Base-by-base conservation (phyloP, 2,329 filamentous ascomycete genomes). In the Epichloe sibirici region DNA sequence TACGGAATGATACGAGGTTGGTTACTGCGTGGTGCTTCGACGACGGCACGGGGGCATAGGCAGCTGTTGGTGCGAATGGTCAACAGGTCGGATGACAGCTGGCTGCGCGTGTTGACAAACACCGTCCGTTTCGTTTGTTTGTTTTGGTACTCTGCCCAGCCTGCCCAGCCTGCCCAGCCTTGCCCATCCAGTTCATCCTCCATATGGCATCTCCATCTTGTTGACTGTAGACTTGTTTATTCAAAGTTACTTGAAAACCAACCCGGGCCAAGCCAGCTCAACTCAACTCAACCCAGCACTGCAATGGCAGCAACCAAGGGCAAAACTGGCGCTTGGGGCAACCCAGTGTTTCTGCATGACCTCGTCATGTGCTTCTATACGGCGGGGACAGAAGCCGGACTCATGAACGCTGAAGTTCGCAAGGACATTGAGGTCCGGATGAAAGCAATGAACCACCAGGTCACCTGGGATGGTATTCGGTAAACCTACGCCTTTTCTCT, bases 401-500 rank as follows among this genome's bases (percentile, higher is more conserved):
- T 53, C 12, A 61, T 72, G 53, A 59, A 54, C 13, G 47, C 61
- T 13, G 54, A 62, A 28, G 56, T 62, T 37, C 66, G 65, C 49
- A 60, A 62, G 0, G 59, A 58, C 1, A 59, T 74, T 48, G 60
- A 65, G 45, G 55, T 55, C 7, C 64, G 63, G n/a, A 61, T 74
- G 51, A 57, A 61, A n/a, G 43, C 56, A 12, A 57, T 57, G 5
- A 65, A 70, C 7, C 61, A 67, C 49, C 54, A 56, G 5, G 67
- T 70, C n/a, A 69, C 68, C 3, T 75, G 71, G 71, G 68, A 75
- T 34, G 70, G 62, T 1, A 65, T 75, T 48, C 71, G 73, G 74
- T 74, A 66, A 44, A 35, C 31, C 40, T 40, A 48, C 38, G 5
- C 8, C 15, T 13, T 34, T 46, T 25, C 15, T 17, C 15, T 17